Evolutionary conservation across 768 basidiomycete genomes (phyloP), one percentile per base, ranked within the genome.

Genomic region (Suillus tomentosus): DNA sequence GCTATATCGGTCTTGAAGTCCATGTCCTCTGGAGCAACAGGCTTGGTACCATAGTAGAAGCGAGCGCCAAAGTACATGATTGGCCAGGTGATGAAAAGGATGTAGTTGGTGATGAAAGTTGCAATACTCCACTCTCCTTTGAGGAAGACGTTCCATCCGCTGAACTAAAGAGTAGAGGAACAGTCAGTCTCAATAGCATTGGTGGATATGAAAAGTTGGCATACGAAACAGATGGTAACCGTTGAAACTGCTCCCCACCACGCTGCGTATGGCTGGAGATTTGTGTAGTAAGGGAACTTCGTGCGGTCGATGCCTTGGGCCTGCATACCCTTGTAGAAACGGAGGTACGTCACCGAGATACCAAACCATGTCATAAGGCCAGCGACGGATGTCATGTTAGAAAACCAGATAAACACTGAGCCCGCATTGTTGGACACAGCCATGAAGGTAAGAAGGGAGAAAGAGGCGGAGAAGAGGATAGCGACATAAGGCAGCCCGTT

Each of bases 61-160:
- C 85, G 85, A 64, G 87, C 84, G 17, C 76, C 81, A 40, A 81
- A 11, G 75, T 91, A 96, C 42, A 96, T 71, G 59, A 94, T 60
- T 27, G 92, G 92, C 85, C 95, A 94, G 42, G 88, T 60, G 19
- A 72, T 67, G 5, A 87, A 73, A 24, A 90, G 91, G 53, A 95
- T 73, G 74, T 96, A 96, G 74, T 86, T 93, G 27, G 94, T 94
- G 62, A 96, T 81, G 69, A 96, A 96, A n/a, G 75, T 82, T 39
- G 84, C 87, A 6, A 79, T 80, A 36, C 74, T 71, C 92, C 87
- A 89, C 0, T 77, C 65, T 27, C 74, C 79, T 62, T 75, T 77
- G 58, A 87, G 76, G 80, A 88, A 89, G 45, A 87, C 84, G 3
- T 67, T 62, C 74, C 76, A 85, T 15, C 79, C 83, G 63, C 73